Evolutionary conservation across 2,329 filamentous ascomycete species (phyloP).

Genomic region (Lasiodiplodia citricola): DNA sequence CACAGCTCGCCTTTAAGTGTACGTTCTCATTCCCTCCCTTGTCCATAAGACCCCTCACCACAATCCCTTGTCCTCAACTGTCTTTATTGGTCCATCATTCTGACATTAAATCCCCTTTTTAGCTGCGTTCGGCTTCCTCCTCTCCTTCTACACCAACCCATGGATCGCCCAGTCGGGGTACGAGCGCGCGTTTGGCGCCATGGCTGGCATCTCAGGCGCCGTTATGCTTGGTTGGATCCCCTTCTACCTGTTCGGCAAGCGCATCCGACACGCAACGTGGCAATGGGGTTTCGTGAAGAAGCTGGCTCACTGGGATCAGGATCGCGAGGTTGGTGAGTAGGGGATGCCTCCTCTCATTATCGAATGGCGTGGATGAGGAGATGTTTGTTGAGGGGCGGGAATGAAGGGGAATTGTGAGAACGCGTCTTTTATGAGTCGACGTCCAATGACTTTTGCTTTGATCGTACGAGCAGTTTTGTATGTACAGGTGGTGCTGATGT

Average conservation of each 20-base stretch:
- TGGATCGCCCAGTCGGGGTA: constrained; percentile 61
- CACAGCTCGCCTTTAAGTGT: constrained; percentile 62
- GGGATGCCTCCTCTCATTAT: not conserved
- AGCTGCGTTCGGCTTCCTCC: constrained; percentile 63
- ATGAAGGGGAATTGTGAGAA: not conserved
- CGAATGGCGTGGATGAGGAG: not conserved
- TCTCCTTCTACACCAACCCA: constrained; percentile 66
- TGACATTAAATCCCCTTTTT: not conserved
- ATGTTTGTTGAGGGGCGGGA: not conserved
- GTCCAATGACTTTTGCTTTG: not conserved
- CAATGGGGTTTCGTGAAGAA: constrained; percentile 53
- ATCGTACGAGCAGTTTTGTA: not conserved
- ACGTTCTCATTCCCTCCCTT: constrained; percentile 31
- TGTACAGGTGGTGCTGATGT: constrained; percentile 5
- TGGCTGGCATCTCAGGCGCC: constrained; percentile 60
- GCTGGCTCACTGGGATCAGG: constrained; percentile 57
- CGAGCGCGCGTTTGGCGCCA: constrained; percentile 58
- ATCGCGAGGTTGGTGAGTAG: constrained; percentile 62
- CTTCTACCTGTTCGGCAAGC: constrained; percentile 59
- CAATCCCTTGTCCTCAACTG: not conserved
- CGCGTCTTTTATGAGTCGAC: not conserved
- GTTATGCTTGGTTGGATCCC: constrained; percentile 57
- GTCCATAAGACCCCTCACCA: not conserved
- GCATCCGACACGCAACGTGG: constrained; percentile 55
- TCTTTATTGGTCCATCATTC: not conserved